Conservation (phyloP, 257 asterid species). For the Coffea canephora region DNA sequence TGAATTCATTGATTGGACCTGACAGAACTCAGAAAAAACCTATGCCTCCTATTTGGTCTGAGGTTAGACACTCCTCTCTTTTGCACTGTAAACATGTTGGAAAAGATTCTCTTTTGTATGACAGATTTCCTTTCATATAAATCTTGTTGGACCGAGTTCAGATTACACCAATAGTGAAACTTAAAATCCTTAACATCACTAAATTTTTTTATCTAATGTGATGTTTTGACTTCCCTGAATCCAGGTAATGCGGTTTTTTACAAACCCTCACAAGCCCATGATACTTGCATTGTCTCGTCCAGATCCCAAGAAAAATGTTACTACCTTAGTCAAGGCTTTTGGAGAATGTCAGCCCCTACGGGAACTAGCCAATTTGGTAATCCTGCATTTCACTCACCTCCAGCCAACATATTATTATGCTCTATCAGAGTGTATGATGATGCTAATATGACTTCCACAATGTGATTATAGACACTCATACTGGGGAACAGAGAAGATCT, state of each 20-base stretch:
- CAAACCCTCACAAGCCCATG: constrained; percentile 76
- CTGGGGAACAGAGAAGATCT: constrained; percentile 68
- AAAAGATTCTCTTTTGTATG: no score
- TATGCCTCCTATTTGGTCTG: constrained; percentile 64
- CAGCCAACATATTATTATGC: not conserved
- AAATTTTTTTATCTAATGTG: not conserved
- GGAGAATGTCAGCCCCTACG: constrained; percentile 72
- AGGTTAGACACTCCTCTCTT: constrained; percentile 40
- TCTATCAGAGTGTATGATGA: not conserved
- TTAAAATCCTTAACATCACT: not conserved
- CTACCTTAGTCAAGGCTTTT: constrained; percentile 61
- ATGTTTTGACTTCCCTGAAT: not conserved
- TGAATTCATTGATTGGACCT: constrained; percentile 44
- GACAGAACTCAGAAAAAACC: constrained; percentile 45
- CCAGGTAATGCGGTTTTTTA: constrained; percentile 64
- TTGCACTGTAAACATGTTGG: not conserved
- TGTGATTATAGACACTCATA: constrained; percentile 49
- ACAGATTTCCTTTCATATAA: not conserved
- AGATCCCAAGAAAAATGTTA: constrained; percentile 66
- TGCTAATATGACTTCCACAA: constrained; percentile 14
- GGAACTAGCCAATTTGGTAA: constrained; percentile 67
- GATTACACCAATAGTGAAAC: not conserved
- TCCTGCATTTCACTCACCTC: constrained; percentile 11
- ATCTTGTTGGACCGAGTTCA: not conserved
- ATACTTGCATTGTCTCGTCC: constrained; percentile 70